phyloP scores from a whole-genome alignment of 371 early-diverging fungal genomes.

The Phascolomyces articulosus region DNA sequence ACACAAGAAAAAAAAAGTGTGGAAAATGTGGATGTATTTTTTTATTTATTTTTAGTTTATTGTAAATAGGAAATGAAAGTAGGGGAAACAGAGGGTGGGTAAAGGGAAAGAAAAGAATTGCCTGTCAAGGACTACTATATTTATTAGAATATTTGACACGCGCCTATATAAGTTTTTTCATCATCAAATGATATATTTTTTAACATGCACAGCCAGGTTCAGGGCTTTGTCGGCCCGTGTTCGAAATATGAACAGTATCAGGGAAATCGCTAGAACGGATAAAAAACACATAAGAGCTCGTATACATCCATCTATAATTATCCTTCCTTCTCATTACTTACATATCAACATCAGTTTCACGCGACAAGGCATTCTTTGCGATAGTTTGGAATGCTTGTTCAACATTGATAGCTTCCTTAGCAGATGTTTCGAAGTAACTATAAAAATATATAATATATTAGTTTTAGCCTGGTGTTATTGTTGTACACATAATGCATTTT shows the following conservation, averaged over 20 bases:
- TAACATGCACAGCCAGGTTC: conserved; percentile 56
- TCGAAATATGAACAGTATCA: conserved; percentile 90
- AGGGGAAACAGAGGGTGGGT: background rate
- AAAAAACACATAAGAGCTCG: conserved; percentile 5
- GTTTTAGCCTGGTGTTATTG: background rate
- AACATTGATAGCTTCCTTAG: conserved; percentile 97
- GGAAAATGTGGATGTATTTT: too few species aligned
- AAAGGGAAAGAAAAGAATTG: background rate
- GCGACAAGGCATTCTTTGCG: conserved; percentile 91
- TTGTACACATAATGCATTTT: background rate
- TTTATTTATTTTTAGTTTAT: background rate
- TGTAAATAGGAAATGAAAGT: background rate
- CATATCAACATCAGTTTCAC: conserved; percentile 91
- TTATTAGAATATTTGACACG: background rate
- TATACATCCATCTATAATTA: background rate
- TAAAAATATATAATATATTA: background rate
- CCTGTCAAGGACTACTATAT: background rate
- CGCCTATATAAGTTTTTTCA: too few species aligned
- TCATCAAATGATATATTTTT: too few species aligned
- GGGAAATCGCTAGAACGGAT: conserved; percentile 85
- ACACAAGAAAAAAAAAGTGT: too few species aligned
- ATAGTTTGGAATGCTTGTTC: conserved; percentile 96
- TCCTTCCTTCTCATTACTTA: conserved; percentile 27
- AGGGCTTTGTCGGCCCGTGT: conserved; percentile 66
- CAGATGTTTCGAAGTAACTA: conserved; percentile 95